Evolutionary conservation across 352 stramenopile genomes (phyloP).

Genomic region (Phytophthora rubi): DNA sequence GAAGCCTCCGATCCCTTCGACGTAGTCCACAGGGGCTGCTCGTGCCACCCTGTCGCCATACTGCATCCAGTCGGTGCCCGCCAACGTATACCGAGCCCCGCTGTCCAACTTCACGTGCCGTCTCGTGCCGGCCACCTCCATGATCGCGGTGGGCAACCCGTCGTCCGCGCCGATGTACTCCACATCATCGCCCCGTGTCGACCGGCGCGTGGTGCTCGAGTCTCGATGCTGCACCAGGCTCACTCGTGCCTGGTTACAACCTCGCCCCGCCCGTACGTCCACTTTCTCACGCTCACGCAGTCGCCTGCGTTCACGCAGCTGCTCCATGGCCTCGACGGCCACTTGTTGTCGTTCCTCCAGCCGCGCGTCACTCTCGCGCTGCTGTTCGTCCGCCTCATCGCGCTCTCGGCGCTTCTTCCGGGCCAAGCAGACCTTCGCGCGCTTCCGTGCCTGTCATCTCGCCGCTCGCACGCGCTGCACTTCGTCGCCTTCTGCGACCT

Average conservation of each 20-base stretch:
- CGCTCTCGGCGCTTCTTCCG: background rate
- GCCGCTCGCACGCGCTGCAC: background rate
- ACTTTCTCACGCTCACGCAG: background rate
- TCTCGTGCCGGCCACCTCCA: background rate
- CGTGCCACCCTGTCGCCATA: background rate
- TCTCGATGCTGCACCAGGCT: background rate
- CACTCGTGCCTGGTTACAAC: background rate
- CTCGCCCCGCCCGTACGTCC: background rate
- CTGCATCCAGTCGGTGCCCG: constrained; percentile 8
- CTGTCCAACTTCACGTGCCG: constrained; percentile 10
- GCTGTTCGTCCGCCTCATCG: background rate
- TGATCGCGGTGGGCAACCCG: background rate
- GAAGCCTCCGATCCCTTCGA: constrained; percentile 11
- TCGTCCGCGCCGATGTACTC: background rate
- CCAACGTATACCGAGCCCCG: background rate
- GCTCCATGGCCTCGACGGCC: background rate
- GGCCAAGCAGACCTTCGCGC: background rate
- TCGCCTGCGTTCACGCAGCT: background rate
- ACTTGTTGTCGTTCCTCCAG: background rate
- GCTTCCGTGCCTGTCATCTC: background rate
- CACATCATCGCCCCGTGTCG: background rate
- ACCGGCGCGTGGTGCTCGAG: background rate
- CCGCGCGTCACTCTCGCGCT: background rate
- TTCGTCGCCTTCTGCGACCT: background rate
- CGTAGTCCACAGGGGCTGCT: background rate